These are phyloP conservation scores for Russula olivacea DNA, from an alignment of 768 basidiomycete genomes.

Conservation along the genomic window DNA sequence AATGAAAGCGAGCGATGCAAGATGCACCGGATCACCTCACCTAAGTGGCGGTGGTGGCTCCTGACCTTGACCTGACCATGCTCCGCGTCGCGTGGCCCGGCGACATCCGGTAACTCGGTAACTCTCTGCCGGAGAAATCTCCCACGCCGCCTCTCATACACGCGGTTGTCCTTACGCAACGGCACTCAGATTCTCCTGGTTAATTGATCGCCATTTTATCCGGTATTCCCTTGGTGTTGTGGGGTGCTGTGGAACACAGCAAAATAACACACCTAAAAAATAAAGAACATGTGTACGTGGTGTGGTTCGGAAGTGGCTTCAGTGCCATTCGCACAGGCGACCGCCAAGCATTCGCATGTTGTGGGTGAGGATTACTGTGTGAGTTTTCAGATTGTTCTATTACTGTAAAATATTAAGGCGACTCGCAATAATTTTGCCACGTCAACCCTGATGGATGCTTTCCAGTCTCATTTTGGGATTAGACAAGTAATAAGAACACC, in stretches of 20 bases:
- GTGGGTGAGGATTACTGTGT: neutral
- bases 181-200: neutral
- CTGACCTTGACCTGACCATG: no score
- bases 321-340: no score
- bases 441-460: neutral
- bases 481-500: neutral
- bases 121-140: neutral
- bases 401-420: neutral
- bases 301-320: neutral
- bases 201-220: no score
- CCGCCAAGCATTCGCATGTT: no score
- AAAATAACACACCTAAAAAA: neutral
- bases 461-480: neutral
- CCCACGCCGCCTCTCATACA: neutral
- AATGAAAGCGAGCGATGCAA: neutral
- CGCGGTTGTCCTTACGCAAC: no score
- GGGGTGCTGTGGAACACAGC: neutral
- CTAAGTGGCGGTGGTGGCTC: no score
- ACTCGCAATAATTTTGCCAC: neutral
- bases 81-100: no score
- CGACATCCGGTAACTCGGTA: neutral
- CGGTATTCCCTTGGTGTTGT: neutral
- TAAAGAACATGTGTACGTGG: neutral
- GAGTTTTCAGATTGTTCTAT: neutral
- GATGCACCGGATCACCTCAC: neutral